Evolutionary conservation across 2,329 filamentous ascomycete genomes (phyloP).

Genomic region (Microdochium paspali): DNA sequence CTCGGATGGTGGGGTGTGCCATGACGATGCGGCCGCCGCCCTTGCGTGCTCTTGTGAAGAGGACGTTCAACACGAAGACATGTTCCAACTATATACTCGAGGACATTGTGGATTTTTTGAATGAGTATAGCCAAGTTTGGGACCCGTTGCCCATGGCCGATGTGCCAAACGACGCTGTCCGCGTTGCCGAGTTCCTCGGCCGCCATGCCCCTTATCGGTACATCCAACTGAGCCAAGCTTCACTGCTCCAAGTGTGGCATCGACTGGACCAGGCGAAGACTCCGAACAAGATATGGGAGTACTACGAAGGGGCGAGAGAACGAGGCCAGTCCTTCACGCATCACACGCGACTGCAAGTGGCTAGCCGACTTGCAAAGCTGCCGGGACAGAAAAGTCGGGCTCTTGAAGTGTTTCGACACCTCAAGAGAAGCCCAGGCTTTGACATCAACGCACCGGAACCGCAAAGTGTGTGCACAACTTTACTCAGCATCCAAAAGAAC

Average conservation of each 20-base stretch:
- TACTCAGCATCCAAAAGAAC: constrained; percentile 36
- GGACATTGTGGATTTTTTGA: constrained; percentile 15
- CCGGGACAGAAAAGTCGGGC: constrained; percentile 28
- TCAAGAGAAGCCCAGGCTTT: constrained; percentile 22
- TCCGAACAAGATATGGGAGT: constrained; percentile 12
- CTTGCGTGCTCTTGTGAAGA: constrained; percentile 11
- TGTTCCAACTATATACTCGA: constrained; percentile 19
- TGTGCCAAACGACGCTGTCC: constrained; percentile 1
- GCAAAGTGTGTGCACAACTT: constrained; percentile 46
- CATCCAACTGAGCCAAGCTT: constrained; percentile 12
- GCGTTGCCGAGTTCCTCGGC: constrained; percentile 7
- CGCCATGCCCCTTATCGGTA: constrained; percentile 2
- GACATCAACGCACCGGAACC: constrained; percentile 36
- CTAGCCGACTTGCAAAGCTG: constrained; percentile 30
- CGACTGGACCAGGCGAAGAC: neutral
- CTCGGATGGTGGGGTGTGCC: constrained; percentile 11
- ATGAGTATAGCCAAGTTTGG: constrained; percentile 1
- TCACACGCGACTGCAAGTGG: constrained; percentile 38
- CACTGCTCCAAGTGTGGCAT: constrained; percentile 8
- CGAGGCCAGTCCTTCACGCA: constrained; percentile 10
- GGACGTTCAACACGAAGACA: constrained; percentile 16
- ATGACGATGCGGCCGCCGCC: constrained; percentile 9
- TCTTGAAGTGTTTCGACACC: constrained; percentile 30
- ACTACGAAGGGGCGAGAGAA: constrained; percentile 24
- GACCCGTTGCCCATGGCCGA: neutral